Conservation (phyloP, 352 stramenopile species). For the Pythium sp. region DNA sequence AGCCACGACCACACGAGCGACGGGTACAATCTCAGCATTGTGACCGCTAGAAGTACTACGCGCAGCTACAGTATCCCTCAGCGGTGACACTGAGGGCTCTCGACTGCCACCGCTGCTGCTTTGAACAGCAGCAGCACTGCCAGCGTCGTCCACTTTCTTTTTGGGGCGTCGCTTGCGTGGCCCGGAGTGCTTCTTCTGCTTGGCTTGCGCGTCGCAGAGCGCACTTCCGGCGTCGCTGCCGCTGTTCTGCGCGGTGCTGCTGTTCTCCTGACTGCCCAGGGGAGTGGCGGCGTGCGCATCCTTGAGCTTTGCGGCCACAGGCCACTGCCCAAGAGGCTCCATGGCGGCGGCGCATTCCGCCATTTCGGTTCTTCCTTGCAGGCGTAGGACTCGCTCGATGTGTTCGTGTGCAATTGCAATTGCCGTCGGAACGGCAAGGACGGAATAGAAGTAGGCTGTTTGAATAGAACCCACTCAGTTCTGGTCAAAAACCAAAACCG, state of each 20-base stretch:
- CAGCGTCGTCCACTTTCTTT: constrained; percentile 33
- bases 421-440: not conserved
- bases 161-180: constrained; percentile 64
- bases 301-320: not conserved
- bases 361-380: not conserved
- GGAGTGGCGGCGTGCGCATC: not conserved
- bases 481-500: too few species aligned
- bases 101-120: not conserved
- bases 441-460: too few species aligned
- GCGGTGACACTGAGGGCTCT: not conserved
- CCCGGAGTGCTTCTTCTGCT: constrained; percentile 36
- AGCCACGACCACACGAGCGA: not conserved
- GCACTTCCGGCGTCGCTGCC: not conserved
- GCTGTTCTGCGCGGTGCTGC: not conserved
- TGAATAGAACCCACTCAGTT: too few species aligned
- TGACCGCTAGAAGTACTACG: not conserved
- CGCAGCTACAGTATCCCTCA: not conserved
- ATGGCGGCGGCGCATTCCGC: constrained; percentile 1
- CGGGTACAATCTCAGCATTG: not conserved
- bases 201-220: not conserved
- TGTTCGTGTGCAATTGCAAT: not conserved
- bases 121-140: not conserved
- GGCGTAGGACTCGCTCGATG: not conserved
- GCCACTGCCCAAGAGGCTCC: not conserved
- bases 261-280: not conserved